A percentile compares a stretch with the other conserved stretches of the same genome.
Conservation (phyloP, 2,329 filamentous ascomycete genomes). For the Colletotrichum tanaceti region DNA sequence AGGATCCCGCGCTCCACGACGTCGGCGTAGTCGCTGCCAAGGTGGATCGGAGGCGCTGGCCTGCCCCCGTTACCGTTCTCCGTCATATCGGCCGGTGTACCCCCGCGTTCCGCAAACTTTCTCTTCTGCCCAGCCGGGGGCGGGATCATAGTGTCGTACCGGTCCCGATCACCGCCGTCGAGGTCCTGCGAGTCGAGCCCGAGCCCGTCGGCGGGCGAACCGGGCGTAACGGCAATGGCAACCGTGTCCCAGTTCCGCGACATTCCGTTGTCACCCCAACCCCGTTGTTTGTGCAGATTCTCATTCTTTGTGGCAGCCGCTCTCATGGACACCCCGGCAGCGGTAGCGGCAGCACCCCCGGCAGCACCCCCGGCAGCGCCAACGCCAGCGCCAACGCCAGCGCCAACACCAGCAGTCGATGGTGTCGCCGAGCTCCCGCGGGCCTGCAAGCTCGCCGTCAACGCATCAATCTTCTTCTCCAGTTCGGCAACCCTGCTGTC, state of each 20-base stretch:
- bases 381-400: conserved; percentile 43
- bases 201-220: background rate
- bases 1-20: conserved; percentile 70
- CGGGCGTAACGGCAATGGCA: background rate
- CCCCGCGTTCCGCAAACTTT: conserved; percentile 46
- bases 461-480: conserved; percentile 90
- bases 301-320: conserved; percentile 1
- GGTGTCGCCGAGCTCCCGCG: conserved; percentile 44
- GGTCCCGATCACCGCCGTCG: conserved; percentile 25
- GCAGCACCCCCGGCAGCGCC: no score
- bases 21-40: conserved; percentile 54
- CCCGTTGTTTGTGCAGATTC: conserved; percentile 29
- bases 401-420: conserved; percentile 43
- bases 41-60: conserved; percentile 32
- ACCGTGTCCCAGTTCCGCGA: conserved; percentile 17
- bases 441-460: conserved; percentile 83
- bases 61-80: conserved; percentile 24
- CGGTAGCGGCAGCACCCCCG: conserved; percentile 28
- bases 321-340: conserved; percentile 5
- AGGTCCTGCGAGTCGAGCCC: conserved; percentile 4
- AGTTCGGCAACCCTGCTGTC: conserved; percentile 90
- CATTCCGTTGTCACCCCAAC: conserved; percentile 31
- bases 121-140: conserved; percentile 46
- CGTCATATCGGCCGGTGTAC: conserved; percentile 4
- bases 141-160: conserved; percentile 5